phyloP scores from a whole-genome alignment of 345 rosid species.

The Zanthoxylum bungeanum region DNA sequence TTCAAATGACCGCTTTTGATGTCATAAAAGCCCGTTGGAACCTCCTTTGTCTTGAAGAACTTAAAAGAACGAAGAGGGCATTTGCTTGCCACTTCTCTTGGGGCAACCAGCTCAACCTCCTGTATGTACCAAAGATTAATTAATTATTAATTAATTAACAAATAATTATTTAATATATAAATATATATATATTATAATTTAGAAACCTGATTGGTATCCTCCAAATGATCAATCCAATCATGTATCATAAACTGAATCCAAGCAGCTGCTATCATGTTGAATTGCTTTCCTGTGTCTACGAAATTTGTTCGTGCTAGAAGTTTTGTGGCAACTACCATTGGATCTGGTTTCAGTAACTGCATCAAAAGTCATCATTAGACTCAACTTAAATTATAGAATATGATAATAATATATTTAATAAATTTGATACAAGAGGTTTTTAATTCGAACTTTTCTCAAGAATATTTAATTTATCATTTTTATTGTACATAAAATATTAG shows the following conservation, averaged over 20 bases:
- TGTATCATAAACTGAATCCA: conserved; percentile 76
- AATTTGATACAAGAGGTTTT: no score
- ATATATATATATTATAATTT: no score
- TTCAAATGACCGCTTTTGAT: conserved; percentile 45
- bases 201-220: conserved; percentile 49
- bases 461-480: no score
- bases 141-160: no score
- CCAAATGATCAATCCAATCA: conserved; percentile 68
- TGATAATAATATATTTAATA: no score
- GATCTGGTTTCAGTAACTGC: conserved; percentile 41
- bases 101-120: conserved; percentile 58
- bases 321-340: conserved; percentile 50
- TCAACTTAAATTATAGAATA: not conserved
- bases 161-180: no score
- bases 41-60: conserved; percentile 47
- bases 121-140: conserved; percentile 15
- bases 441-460: no score
- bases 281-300: conserved; percentile 54
- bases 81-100: conserved; percentile 35
- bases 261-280: conserved; percentile 60
- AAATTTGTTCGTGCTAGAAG: conserved; percentile 38
- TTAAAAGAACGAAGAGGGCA: conserved; percentile 55
- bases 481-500: no score
- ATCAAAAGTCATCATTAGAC: not conserved
- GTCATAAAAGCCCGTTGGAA: conserved; percentile 41